Evolutionary conservation across 768 basidiomycete genomes (phyloP).

Genomic region (Albatrellus ellisii): DNA sequence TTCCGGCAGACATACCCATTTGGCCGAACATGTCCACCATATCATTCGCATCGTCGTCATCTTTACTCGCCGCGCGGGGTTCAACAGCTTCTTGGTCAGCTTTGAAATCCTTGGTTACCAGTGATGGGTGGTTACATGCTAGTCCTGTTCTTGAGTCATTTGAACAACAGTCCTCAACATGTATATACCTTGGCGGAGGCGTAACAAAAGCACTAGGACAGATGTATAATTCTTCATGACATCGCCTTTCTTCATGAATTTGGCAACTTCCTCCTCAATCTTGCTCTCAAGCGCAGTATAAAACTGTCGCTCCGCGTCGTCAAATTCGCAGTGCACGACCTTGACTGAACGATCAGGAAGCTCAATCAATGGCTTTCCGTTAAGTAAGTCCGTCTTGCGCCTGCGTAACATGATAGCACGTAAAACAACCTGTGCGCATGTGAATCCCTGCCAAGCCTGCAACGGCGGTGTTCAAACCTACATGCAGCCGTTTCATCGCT

Average conservation of each 20-base stretch:
- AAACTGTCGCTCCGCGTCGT: conserved; percentile 63
- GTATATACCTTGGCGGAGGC: conserved; percentile 81
- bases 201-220: conserved; percentile 57
- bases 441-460: not conserved
- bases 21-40: conserved; percentile 63
- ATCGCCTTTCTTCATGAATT: conserved; percentile 39
- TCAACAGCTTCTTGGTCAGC: conserved; percentile 69
- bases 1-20: conserved; percentile 41
- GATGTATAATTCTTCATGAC: conserved; percentile 51
- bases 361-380: conserved; percentile 73
- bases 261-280: conserved; percentile 43
- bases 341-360: conserved; percentile 66
- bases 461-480: conserved; percentile 18
- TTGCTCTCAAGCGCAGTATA: conserved; percentile 61
- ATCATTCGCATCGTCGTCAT: conserved; percentile 54
- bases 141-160: no score
- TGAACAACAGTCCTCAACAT: no score
- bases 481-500: conserved; percentile 81
- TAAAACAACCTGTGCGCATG: conserved; percentile 47
- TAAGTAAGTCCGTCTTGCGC: conserved; percentile 54
- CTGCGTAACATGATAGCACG: conserved; percentile 84
- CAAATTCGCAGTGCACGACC: conserved; percentile 67
- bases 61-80: conserved; percentile 38
- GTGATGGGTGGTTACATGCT: conserved; percentile 87
- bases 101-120: conserved; percentile 68